phyloP scores from a whole-genome alignment of 345 rosid genomes.

The Iberis pinnata region DNA sequence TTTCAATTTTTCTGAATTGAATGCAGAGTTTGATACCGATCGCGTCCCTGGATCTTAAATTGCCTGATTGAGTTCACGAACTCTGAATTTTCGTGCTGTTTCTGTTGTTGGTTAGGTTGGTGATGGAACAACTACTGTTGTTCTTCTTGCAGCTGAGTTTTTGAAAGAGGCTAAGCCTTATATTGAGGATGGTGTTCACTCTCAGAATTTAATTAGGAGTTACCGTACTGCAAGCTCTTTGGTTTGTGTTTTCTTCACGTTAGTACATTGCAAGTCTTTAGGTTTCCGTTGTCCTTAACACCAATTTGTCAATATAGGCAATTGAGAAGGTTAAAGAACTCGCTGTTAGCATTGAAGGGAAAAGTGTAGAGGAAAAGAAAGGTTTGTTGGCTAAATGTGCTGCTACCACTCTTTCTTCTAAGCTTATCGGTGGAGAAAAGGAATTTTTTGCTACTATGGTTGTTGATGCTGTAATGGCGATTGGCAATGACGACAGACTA shows the following conservation, averaged over 20 bases:
- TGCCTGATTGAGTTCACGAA: background rate
- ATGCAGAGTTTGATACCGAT: background rate
- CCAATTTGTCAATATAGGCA: constrained; percentile 39
- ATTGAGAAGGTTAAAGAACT: constrained; percentile 75
- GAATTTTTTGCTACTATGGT: constrained; percentile 93
- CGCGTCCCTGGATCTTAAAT: constrained; percentile 16
- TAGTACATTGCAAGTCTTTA: background rate
- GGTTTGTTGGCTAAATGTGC: constrained; percentile 79
- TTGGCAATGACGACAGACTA: constrained; percentile 73
- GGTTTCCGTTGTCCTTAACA: background rate
- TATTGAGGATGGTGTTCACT: constrained; percentile 91
- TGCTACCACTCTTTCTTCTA: constrained; percentile 89
- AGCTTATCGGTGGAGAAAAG: constrained; percentile 95
- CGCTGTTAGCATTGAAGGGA: constrained; percentile 87
- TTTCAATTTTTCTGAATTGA: background rate
- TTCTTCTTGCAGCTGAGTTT: constrained; percentile 87
- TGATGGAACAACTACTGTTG: constrained; percentile 97
- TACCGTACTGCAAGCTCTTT: constrained; percentile 70
- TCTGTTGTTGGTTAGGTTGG: constrained; percentile 54
- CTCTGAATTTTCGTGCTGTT: background rate
- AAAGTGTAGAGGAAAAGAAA: constrained; percentile 88
- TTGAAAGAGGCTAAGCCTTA: constrained; percentile 97
- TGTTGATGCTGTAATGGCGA: constrained; percentile 89
- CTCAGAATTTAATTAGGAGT: constrained; percentile 87
- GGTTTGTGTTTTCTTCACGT: constrained; percentile 34